Percentiles rank a stretch among this genome's conserved stretches.
Evolutionary conservation across 371 early-diverging fungal species (phyloP).

Genomic region (Haplosporangium sp.): DNA sequence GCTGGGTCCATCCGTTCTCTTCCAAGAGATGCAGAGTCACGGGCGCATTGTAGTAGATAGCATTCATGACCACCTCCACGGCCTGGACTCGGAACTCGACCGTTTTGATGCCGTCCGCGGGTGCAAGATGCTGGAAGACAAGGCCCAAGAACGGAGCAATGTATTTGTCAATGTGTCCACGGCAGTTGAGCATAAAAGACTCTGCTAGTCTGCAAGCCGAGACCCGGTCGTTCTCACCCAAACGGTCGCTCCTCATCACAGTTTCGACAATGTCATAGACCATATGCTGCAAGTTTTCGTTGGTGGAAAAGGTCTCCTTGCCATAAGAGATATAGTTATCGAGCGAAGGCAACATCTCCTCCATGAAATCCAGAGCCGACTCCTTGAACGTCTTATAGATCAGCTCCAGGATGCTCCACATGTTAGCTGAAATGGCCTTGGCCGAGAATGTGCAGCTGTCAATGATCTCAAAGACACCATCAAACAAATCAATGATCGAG

Average conservation of each 20-base stretch:
- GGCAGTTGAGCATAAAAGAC: constrained; percentile 80
- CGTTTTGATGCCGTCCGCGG: constrained; percentile 64
- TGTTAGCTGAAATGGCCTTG: constrained; percentile 81
- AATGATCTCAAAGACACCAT: constrained; percentile 88
- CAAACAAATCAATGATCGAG: constrained; percentile 75
- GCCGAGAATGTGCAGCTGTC: constrained; percentile 85
- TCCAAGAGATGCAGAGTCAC: constrained; percentile 82
- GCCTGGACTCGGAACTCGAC: constrained; percentile 54
- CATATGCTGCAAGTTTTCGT: constrained; percentile 70
- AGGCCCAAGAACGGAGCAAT: constrained; percentile 72
- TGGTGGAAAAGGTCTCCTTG: constrained; percentile 70
- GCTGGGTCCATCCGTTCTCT: constrained; percentile 76
- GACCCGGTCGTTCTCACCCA: constrained; percentile 77
- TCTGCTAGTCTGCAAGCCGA: constrained; percentile 84
- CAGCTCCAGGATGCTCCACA: constrained; percentile 86
- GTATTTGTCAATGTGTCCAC: constrained; percentile 78
- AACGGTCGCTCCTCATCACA: constrained; percentile 74
- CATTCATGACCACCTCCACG: constrained; percentile 76
- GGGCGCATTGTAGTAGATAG: constrained; percentile 85
- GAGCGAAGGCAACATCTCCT: constrained; percentile 85
- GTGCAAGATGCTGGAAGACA: constrained; percentile 71
- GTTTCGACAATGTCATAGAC: constrained; percentile 77
- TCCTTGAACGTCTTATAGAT: constrained; percentile 81
- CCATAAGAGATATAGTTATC: constrained; percentile 91
- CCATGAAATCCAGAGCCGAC: constrained; percentile 81